These are phyloP conservation scores for Solanum phureja DNA, from an alignment of 257 asterid species.

Conservation along the genomic window DNA sequence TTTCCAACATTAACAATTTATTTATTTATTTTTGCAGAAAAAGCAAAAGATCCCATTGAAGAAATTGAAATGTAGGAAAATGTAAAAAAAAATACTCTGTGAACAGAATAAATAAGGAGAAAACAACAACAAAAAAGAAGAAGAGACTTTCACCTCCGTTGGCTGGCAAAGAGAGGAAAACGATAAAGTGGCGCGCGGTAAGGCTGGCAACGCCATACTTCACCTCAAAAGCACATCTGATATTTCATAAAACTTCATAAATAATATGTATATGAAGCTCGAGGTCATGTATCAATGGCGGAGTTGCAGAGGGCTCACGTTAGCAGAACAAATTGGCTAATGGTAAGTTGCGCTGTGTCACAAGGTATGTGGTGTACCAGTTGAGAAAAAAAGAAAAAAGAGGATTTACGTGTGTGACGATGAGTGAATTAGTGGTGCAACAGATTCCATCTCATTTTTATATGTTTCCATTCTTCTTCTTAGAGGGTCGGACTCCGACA, in stretches of 20 bases:
- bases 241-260: not conserved
- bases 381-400: not conserved
- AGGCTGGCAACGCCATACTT: conserved; percentile 36
- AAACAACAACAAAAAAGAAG: not conserved
- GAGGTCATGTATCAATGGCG: not conserved
- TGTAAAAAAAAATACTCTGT: not conserved
- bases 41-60: not conserved
- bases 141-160: conserved; percentile 28
- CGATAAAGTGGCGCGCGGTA: conserved; percentile 2
- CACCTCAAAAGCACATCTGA: conserved; percentile 18
- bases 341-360: not conserved
- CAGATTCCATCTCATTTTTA: not conserved
- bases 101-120: not conserved
- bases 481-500: too few relatives aligned
- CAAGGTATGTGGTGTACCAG: not conserved
- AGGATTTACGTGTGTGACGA: not conserved
- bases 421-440: not conserved
- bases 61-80: not conserved
- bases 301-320: not conserved
- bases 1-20: not conserved
- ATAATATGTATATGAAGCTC: not conserved
- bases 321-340: not conserved
- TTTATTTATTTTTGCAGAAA: not conserved
- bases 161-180: conserved; percentile 10
- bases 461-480: not conserved